Conservation (phyloP, 2,329 filamentous ascomycete genomes). For the Aspergillus arachidicola region DNA sequence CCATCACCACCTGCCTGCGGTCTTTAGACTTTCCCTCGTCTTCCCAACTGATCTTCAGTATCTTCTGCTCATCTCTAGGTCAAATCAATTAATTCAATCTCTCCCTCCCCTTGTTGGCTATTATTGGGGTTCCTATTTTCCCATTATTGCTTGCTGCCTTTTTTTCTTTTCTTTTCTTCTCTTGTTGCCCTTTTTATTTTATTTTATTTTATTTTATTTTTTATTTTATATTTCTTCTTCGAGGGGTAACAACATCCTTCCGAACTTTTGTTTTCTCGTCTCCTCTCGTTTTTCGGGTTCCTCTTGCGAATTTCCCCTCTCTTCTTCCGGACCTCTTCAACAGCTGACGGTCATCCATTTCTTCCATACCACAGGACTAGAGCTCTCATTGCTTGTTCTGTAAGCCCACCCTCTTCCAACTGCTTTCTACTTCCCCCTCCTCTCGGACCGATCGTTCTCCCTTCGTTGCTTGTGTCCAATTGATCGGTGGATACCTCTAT, state of each 20-base stretch:
- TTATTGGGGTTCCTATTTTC: conserved; percentile 5
- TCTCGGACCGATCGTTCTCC: not conserved
- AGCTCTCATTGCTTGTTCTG: not conserved
- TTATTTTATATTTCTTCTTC: conserved; percentile 6
- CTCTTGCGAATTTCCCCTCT: not conserved
- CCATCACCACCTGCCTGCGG: conserved; percentile 2
- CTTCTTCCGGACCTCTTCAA: conserved; percentile 1
- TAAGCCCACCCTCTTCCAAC: conserved; percentile 1
- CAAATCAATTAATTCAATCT: conserved; percentile 6
- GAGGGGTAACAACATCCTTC: not conserved
- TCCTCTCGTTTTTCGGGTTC: not conserved
- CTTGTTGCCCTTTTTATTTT: conserved; percentile 22
- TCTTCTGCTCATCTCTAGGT: not conserved
- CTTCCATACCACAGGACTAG: not conserved
- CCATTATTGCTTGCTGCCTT: conserved; percentile 16
- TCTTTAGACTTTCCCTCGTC: conserved; percentile 1
- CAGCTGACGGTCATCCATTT: conserved; percentile 6
- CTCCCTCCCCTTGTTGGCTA: conserved; percentile 12
- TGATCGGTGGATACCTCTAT: not conserved
- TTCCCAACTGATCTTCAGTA: conserved; percentile 3
- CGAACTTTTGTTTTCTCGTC: conserved; percentile 9
- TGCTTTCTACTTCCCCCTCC: not conserved
- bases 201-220: conserved; percentile 1
- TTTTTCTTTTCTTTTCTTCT: conserved; percentile 32
- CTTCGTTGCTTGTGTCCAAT: not conserved